These are phyloP conservation scores for Aspergillus tanneri DNA, from an alignment of 2,329 filamentous ascomycete species.

Conservation along the genomic window DNA sequence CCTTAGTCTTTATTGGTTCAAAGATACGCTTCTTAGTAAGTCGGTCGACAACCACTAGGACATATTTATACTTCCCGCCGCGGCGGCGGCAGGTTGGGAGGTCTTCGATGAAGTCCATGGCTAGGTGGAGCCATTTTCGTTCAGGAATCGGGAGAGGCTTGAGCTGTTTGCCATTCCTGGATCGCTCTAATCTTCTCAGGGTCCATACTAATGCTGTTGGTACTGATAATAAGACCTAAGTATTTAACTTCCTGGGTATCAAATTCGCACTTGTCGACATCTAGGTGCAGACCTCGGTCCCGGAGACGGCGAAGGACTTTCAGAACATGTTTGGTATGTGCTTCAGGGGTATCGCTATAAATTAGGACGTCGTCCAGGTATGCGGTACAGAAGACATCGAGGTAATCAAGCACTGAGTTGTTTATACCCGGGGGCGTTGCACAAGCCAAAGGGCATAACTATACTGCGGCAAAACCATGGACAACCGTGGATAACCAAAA, in stretches of 20 bases:
- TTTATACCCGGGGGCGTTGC: conserved; percentile 18
- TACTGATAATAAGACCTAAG: neutral
- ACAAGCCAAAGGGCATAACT: conserved; percentile 28
- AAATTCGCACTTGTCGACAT: neutral
- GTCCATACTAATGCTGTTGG: conserved; percentile 18
- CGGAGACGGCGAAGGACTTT: conserved; percentile 7
- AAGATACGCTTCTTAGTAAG: conserved; percentile 8
- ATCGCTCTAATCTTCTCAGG: too few relatives aligned
- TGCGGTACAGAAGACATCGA: conserved; percentile 10
- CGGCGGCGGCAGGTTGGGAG: neutral
- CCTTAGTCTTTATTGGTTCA: neutral
- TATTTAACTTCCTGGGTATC: neutral
- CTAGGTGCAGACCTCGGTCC: neutral
- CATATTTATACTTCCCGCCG: neutral
- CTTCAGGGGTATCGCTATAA: conserved; percentile 8
- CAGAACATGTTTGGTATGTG: conserved; percentile 6
- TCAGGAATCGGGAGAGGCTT: too few relatives aligned
- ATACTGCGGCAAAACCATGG: too few relatives aligned
- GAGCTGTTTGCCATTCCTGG: too few relatives aligned
- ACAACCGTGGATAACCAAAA: too few relatives aligned
- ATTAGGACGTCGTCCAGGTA: conserved; percentile 23
- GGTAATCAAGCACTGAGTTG: conserved; percentile 1
- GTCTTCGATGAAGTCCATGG: conserved; percentile 8
- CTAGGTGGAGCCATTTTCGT: conserved; percentile 2
- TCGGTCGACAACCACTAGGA: conserved; percentile 11